Percentiles rank a stretch among this genome's conserved stretches.
Evolutionary conservation across 495 filamentous ascomycete species (phyloP).

Genomic region (Aspergillus cavernicola): DNA sequence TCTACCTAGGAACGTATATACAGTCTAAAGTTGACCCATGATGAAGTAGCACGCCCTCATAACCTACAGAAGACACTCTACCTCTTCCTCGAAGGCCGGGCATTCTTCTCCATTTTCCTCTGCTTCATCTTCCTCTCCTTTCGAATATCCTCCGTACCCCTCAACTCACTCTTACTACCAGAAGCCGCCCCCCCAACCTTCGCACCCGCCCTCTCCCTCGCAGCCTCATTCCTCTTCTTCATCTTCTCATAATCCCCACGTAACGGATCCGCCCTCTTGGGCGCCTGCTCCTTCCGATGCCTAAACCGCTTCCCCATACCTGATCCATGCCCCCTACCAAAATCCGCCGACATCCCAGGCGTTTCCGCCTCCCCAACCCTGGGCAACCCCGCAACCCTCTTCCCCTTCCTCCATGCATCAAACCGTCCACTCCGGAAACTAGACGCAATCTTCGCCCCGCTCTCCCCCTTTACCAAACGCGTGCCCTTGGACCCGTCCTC

Average conservation of each 20-base stretch:
- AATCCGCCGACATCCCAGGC: conserved; percentile 29
- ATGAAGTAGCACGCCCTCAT: too few relatives aligned
- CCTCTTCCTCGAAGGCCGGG: conserved; percentile 68
- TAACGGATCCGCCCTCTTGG: conserved; percentile 87
- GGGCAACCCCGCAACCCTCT: conserved; percentile 74
- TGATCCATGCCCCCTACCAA: conserved; percentile 8
- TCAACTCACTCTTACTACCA: conserved; percentile 75
- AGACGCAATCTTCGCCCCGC: conserved; percentile 91
- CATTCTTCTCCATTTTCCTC: conserved; percentile 81
- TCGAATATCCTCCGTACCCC: conserved; percentile 76
- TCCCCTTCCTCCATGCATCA: conserved; percentile 81
- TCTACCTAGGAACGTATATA: too few relatives aligned
- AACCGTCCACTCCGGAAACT: conserved; percentile 91
- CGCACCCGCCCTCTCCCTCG: conserved; percentile 60
- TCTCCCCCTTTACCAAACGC: conserved; percentile 85
- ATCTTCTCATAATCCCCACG: conserved; percentile 82
- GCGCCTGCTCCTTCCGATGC: conserved; percentile 79
- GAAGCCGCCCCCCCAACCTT: conserved; percentile 47
- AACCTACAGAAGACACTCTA: too few relatives aligned
- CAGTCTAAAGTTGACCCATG: too few relatives aligned
- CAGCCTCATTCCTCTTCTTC: conserved; percentile 86
- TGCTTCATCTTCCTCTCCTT: conserved; percentile 74
- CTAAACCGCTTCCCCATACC: conserved; percentile 54
- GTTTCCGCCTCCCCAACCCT: conserved; percentile 77
- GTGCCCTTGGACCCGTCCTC: conserved; percentile 84